Base-by-base conservation (phyloP, 1,284 basidiomycete genomes). In the Amylostereum areolatum region DNA sequence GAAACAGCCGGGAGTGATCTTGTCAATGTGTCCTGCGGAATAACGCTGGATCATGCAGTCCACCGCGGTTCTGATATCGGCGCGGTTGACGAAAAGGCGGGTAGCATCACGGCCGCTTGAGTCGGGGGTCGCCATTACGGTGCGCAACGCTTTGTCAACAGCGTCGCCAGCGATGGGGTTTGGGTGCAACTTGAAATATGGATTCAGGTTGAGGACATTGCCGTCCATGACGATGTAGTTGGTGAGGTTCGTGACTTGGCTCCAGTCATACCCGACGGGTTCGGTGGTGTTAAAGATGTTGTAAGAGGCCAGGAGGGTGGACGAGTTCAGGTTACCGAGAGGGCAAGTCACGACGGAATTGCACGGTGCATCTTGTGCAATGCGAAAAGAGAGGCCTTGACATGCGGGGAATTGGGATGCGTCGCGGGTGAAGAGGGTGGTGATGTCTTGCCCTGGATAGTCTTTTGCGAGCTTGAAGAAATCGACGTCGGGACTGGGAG, bases 1-100 rank as follows among this genome's bases (percentile, higher is more conserved):
- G 67, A 97, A 96, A 69, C 97, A 99, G 10, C 93, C 97, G 1
- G 97, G 92, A 0, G 94, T 89, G 63, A 97, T 77, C 70, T 97
- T 97, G 76, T 97, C 95, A 56, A 99, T 97, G 63, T 89, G 88
- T 11, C 97, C 97, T 0, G 95, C 95, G 47, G 81, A 80, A 66
- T 96, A 97, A 5, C 95, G 83, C 60, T 91, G 73, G 44, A 78
- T 76, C 55, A 98, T 72, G 70, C 97, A 97, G 30, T 82, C 74
- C 25, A 93, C 74, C 32, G 91, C 80, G 24, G 76, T 69, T 55
- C 77, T 77, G 55, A 89, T 78, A 49, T 79, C 80, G n/a, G 73
- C 61, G 50, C 77, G 79, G 67, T 80, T 87, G 66, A 79, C 85
- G 67, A 95, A 97, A 37, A 89, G 74, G 53, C 85, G 81, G 0